A percentile compares a stretch with the other conserved stretches of the same genome.
Conservation (phyloP, 768 basidiomycete genomes). For the Boletus bicolor region DNA sequence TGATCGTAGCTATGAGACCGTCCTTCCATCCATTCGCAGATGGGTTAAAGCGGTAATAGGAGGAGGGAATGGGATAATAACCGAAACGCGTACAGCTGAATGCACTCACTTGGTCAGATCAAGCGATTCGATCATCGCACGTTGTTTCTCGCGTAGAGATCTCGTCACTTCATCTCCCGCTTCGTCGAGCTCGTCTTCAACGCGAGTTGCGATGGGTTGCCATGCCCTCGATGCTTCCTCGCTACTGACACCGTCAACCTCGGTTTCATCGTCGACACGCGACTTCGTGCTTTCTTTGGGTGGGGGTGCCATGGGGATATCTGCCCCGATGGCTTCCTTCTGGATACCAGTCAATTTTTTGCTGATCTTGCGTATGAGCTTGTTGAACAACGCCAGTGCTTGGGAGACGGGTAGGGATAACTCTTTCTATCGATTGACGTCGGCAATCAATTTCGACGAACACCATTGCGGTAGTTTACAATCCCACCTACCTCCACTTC, state of each 20-base stretch:
- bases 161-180: conserved; percentile 68
- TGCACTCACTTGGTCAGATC: conserved; percentile 80
- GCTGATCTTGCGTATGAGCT: conserved; percentile 82
- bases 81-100: not conserved
- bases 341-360: conserved; percentile 74
- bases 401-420: conserved; percentile 84
- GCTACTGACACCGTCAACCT: conserved; percentile 3
- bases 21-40: not conserved
- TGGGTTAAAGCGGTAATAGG: conserved; percentile 8
- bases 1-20: not conserved
- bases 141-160: conserved; percentile 63
- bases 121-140: conserved; percentile 83
- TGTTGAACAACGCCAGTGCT: conserved; percentile 85
- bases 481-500: conserved; percentile 70
- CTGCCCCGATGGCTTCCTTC: conserved; percentile 69
- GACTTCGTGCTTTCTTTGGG: conserved; percentile 21
- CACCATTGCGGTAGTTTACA: not conserved
- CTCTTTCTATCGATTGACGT: conserved; percentile 50
- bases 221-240: conserved; percentile 25
- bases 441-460: not conserved
- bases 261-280: conserved; percentile 14
- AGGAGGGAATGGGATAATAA: not conserved
- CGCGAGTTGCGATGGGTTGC: conserved; percentile 43
- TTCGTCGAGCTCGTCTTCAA: conserved; percentile 71
- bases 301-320: conserved; percentile 46